Percentiles rank a stretch among this genome's conserved stretches.
Evolutionary conservation across 108 stramenopile genomes (phyloP).

Genomic region (Aurantiochytrium sp.): DNA sequence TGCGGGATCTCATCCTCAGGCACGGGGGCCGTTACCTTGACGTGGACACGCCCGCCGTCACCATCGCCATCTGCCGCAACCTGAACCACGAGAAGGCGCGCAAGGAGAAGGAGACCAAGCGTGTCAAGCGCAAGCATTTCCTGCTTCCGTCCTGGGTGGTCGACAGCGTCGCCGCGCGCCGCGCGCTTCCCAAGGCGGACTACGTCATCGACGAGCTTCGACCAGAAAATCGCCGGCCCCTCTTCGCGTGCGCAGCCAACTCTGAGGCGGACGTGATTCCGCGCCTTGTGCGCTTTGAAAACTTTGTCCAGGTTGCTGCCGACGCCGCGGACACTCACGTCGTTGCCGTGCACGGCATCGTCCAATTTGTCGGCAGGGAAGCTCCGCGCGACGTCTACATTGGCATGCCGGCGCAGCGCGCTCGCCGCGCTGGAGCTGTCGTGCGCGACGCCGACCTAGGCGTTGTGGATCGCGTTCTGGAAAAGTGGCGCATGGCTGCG

Average conservation of each 20-base stretch:
- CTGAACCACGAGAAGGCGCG: constrained; percentile 2
- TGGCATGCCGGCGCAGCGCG: neutral
- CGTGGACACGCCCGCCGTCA: neutral
- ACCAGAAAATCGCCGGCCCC: neutral
- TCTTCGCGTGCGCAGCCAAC: neutral
- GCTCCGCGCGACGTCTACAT: neutral
- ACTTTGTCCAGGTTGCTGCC: neutral
- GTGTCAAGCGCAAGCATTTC: neutral
- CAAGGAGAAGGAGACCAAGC: neutral
- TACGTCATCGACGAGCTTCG: constrained; percentile 16
- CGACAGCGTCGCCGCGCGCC: neutral
- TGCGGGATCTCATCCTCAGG: neutral
- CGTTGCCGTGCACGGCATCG: neutral
- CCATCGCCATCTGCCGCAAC: constrained; percentile 3
- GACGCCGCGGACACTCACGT: neutral
- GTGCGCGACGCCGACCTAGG: neutral
- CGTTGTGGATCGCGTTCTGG: neutral
- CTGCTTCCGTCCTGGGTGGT: neutral
- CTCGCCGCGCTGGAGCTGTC: neutral
- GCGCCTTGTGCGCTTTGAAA: neutral
- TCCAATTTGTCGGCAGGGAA: neutral
- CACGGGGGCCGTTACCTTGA: constrained; percentile 20
- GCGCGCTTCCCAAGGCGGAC: neutral
- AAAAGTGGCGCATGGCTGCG: neutral
- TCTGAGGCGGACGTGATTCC: too few relatives aligned